phyloP scores from a whole-genome alignment of 169 alveolate species.

The Sarcocystis neurona region DNA sequence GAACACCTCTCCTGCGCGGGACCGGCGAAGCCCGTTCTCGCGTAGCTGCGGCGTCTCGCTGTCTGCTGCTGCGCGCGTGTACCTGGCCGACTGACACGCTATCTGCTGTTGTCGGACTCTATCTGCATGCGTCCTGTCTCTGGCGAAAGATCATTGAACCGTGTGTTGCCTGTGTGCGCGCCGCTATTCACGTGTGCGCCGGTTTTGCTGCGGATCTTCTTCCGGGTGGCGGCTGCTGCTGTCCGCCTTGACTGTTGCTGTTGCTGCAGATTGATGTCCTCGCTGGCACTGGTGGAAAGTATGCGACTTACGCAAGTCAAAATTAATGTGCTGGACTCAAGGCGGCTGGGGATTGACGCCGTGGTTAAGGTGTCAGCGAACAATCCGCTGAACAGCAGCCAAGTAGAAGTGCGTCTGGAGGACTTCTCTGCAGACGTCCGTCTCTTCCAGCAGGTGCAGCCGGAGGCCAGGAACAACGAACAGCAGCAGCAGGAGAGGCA shows the following conservation, averaged over 20 bases:
- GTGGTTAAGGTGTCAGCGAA: background rate
- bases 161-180: too few species aligned
- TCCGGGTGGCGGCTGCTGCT: background rate
- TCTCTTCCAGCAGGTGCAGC: conserved; percentile 9
- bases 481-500: too few species aligned
- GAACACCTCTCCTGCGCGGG: too few species aligned
- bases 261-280: background rate
- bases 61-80: too few species aligned
- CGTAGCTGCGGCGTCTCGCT: too few species aligned
- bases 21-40: too few species aligned
- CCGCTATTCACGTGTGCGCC: too few species aligned
- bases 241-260: background rate
- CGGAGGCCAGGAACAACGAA: too few species aligned
- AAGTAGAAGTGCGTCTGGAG: background rate
- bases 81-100: too few species aligned
- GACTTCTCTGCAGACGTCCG: conserved; percentile 9
- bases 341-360: conserved; percentile 6
- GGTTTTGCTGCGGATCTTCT: too few species aligned
- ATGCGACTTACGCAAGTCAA: background rate
- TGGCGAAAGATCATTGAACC: too few species aligned
- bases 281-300: background rate
- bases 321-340: background rate
- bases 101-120: background rate
- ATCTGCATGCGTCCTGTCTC: too few species aligned
- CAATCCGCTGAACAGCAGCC: background rate